phyloP scores from a whole-genome alignment of 1,284 basidiomycete genomes.

The Blastosporella zonata region DNA sequence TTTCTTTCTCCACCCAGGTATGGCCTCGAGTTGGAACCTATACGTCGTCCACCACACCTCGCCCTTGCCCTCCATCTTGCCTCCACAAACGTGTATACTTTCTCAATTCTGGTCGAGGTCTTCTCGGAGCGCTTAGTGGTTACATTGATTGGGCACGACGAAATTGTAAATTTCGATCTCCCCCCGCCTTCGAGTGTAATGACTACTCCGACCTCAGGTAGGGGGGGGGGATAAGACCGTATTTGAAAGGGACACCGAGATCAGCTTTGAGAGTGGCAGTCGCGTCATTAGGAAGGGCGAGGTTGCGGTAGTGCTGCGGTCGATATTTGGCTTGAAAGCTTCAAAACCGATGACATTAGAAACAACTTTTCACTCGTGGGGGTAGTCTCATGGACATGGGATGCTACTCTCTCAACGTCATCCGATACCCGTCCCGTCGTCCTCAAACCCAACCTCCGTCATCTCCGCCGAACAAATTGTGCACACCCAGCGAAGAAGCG shows the following conservation, averaged over 20 bases:
- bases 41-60: slow-evolving; percentile 59
- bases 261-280: slow-evolving; percentile 36
- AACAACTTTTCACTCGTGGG: slow-evolving; percentile 57
- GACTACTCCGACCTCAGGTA: slow-evolving; percentile 26
- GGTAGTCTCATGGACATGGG: slow-evolving; percentile 70
- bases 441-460: slow-evolving; percentile 36
- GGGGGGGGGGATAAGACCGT: slow-evolving; percentile 36
- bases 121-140: slow-evolving; percentile 29
- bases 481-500: slow-evolving; percentile 25
- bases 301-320: slow-evolving; percentile 34
- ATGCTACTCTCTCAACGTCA: slow-evolving; percentile 45
- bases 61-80: slow-evolving; percentile 37
- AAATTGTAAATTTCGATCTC: slow-evolving; percentile 38
- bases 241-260: slow-evolving; percentile 26
- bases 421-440: slow-evolving; percentile 42
- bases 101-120: slow-evolving; percentile 34
- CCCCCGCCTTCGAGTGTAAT: slow-evolving; percentile 40
- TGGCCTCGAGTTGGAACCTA: slow-evolving; percentile 58
- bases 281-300: slow-evolving; percentile 35
- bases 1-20: slow-evolving; percentile 49
- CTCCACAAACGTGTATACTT: slow-evolving; percentile 40
- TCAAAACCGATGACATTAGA: slow-evolving; percentile 30
- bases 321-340: slow-evolving; percentile 30
- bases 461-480: slow-evolving; percentile 27
- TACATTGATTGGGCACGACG: slow-evolving; percentile 42